Conservation (phyloP, 148 eudicot species). For the Arbutus unedo region DNA sequence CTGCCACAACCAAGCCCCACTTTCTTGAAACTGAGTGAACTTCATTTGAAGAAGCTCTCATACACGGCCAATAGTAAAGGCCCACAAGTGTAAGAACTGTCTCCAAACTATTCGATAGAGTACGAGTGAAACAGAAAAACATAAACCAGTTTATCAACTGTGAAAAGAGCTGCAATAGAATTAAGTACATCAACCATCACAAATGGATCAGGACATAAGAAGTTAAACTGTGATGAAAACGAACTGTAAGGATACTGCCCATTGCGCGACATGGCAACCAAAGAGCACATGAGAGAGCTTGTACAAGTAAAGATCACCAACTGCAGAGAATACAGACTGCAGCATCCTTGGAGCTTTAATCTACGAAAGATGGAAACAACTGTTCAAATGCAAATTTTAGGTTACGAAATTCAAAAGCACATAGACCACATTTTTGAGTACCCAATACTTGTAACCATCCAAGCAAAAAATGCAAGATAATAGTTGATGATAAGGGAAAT, state of each 20-base stretch:
- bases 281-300: slow-evolving; percentile 56
- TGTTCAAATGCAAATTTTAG: background rate
- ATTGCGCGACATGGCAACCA: slow-evolving; percentile 59
- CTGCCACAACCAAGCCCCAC: slow-evolving; percentile 65
- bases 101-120: slow-evolving; percentile 91
- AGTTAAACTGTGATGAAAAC: background rate
- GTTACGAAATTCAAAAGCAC: background rate
- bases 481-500: too few species aligned
- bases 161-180: slow-evolving; percentile 66
- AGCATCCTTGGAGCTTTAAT: slow-evolving; percentile 72
- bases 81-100: slow-evolving; percentile 81
- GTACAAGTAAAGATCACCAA: slow-evolving; percentile 86
- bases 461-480: background rate
- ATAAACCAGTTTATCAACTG: slow-evolving; percentile 90
- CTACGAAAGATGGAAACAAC: slow-evolving; percentile 33
- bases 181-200: slow-evolving; percentile 43
- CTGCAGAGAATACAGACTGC: slow-evolving; percentile 75
- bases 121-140: slow-evolving; percentile 84
- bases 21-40: slow-evolving; percentile 53
- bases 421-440: background rate
- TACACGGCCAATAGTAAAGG: slow-evolving; percentile 86
- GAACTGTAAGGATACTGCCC: slow-evolving; percentile 83
- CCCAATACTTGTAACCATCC: background rate
- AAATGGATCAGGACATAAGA: background rate
- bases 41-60: slow-evolving; percentile 47